Base-by-base conservation (phyloP, 2,329 filamentous ascomycete species). In the Escovopsis weberi region DNA sequence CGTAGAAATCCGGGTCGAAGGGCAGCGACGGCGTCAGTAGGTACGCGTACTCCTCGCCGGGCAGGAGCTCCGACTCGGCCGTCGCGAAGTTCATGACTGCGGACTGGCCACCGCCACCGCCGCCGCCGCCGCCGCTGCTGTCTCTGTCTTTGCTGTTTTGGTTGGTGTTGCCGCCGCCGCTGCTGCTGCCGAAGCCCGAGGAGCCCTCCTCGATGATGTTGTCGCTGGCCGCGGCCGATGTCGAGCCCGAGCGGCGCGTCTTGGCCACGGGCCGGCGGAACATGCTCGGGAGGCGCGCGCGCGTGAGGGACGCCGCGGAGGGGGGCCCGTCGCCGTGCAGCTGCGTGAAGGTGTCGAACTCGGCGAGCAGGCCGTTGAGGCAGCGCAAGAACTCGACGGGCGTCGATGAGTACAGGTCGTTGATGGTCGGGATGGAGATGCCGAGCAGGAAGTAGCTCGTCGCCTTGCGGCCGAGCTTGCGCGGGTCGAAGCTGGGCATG, bases 1-100 rank as follows among this genome's bases (percentile, higher is more conserved):
- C 87, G 60, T 89, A 91, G 55, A 94, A 98, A 62, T 98, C 91
- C 0, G 91, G 91, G 50, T 96, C 88, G 56, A 98, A 98, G 0
- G 91, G 91, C 39, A 98, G 66, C 12, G 80, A 82, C 0, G 91
- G 91, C n/a, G 89, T 96, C 18, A 95, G 72, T 2, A 98, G 70
- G 58, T 89, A 80, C 0, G 79, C 78, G 59, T 95, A 98, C 54
- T 93, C 85, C 56, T 94, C 87, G 33, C 87, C 86, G 0, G 83
- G 81, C 1, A 84, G 66, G 23, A 86, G 69, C 48, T 86, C 83
- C 7, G 69, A 73, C 53, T 72, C 76, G 48, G 70, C 75, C 40
- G 70, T 72, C 43, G 65, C 72, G 54, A 79, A 77, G 48, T 66
- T 70, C 56, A 75, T 74, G 18, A 76, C 68, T 37, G 66, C 61